Evolutionary conservation across 257 asterid species (phyloP).

Genomic region (Lavandula angustifolia): DNA sequence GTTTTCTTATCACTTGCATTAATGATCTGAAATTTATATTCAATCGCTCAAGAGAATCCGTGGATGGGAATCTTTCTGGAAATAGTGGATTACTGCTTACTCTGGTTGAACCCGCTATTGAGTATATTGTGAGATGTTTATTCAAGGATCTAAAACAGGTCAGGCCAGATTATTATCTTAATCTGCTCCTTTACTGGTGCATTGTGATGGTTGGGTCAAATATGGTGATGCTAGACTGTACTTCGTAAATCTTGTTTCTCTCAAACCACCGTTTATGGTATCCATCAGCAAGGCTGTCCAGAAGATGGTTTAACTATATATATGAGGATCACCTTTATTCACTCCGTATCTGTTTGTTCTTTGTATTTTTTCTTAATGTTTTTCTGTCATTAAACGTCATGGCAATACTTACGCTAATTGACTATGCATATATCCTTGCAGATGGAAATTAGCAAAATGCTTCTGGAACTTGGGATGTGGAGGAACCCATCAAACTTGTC

Average conservation of each 20-base stretch:
- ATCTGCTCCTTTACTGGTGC: slow-evolving; percentile 29
- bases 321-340: slow-evolving; percentile 7
- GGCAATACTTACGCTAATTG: slow-evolving; percentile 29
- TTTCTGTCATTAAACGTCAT: slow-evolving; percentile 7
- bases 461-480: slow-evolving; percentile 67
- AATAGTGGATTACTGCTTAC: slow-evolving; percentile 47
- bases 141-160: slow-evolving; percentile 72
- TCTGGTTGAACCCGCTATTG: slow-evolving; percentile 75
- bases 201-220: slow-evolving; percentile 26
- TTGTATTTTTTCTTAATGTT: slow-evolving; percentile 3
- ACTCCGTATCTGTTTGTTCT: slow-evolving; percentile 1
- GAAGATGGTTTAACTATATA: neutral
- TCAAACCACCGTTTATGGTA: neutral
- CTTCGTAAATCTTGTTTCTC: slow-evolving; percentile 8
- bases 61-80: slow-evolving; percentile 42
- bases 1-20: slow-evolving; percentile 61
- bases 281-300: neutral
- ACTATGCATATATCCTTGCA: slow-evolving; percentile 32
- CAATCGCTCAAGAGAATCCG: slow-evolving; percentile 41
- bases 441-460: slow-evolving; percentile 52
- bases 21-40: slow-evolving; percentile 66
- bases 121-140: slow-evolving; percentile 60
- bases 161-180: slow-evolving; percentile 29
- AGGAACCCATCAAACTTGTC: slow-evolving; percentile 48
- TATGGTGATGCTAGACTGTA: slow-evolving; percentile 20